Conservation (phyloP, 1,284 basidiomycete genomes). For the Flammula alnicola region DNA sequence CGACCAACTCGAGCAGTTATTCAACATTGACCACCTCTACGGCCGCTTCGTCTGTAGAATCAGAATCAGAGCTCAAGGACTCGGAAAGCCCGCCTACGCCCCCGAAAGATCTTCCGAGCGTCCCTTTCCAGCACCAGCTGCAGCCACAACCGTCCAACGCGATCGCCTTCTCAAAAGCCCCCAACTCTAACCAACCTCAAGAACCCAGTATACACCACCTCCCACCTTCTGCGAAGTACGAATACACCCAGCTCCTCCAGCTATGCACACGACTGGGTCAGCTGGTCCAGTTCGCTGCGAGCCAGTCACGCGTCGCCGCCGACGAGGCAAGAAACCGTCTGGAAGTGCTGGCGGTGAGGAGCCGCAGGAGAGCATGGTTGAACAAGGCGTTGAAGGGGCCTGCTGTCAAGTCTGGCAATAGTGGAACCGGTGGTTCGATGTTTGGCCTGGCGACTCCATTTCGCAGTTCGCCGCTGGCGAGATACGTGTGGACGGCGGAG, state of each 20-base stretch:
- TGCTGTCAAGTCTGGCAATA: neutral
- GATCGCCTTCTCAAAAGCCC: too few relatives aligned
- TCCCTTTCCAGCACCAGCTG: slow-evolving; percentile 7
- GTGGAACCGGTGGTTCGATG: slow-evolving; percentile 11
- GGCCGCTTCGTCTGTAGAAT: slow-evolving; percentile 10
- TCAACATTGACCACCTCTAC: slow-evolving; percentile 9
- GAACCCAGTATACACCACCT: slow-evolving; percentile 11
- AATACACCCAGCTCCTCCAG: slow-evolving; percentile 43
- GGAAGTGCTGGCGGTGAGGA: slow-evolving; percentile 52
- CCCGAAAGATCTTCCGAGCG: slow-evolving; percentile 8
- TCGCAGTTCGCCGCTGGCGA: slow-evolving; percentile 42
- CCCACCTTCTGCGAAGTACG: slow-evolving; percentile 13
- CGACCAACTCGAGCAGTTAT: slow-evolving; percentile 9
- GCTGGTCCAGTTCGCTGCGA: slow-evolving; percentile 41
- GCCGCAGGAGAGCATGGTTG: slow-evolving; percentile 59
- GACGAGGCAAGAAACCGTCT: slow-evolving; percentile 45
- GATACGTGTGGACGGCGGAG: slow-evolving; percentile 36
- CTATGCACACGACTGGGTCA: slow-evolving; percentile 45
- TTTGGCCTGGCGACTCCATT: slow-evolving; percentile 49
- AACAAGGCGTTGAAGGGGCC: slow-evolving; percentile 36
- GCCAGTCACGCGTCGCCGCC: slow-evolving; percentile 39
- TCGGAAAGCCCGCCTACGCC: neutral
- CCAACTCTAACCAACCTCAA: neutral
- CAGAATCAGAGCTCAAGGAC: slow-evolving; percentile 6
- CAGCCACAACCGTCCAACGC: too few relatives aligned